Evolutionary conservation across 306 rosid species (phyloP), one percentile per base, ranked within the genome.

Genomic region (Boehmeria nivea): DNA sequence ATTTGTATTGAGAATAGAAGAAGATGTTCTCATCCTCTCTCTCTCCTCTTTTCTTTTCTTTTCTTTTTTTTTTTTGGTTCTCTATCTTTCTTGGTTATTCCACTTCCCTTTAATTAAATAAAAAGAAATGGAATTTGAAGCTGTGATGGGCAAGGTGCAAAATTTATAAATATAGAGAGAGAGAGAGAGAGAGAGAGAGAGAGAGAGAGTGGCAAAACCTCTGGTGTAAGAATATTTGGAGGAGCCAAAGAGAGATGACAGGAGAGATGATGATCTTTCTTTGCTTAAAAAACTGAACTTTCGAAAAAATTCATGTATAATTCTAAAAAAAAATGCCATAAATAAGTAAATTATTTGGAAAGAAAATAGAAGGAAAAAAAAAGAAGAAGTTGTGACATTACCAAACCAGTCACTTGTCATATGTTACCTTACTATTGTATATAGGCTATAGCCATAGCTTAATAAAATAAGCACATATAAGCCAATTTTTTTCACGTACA

Each of bases 171-270:
- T 46, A 31, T 31, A 31, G n/a, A 31, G 5, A 78, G 71, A 69
- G 70, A 76, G 43, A 74, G 8, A 77, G 74, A 67, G 83, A 72
- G 60, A 51, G 37, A 70, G 57, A 66, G 73, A 69, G 72, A 74
- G 51, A 77, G 16, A 80, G 71, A 68, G 83, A 73, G 61, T 64
- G 77, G 81, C 78, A 80, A 83, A 85, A 69, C 80, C 79, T 71
- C 85, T 76, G 94, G 78, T 76, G 77, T 72, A 82, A 80, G 88
- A 80, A 88, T 80, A 88, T 85, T 82, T 76, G 81, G 80, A 85
- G 88, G 87, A 79, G 93, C 64, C 66, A 67, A 76, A 72, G 71
- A 51, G 37, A 54, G 54, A 70, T 75, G 70, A 75, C 80, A 72
- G 70, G 64, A 27, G 63, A 12, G 59, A 20, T 70, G 57, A 67